Evolutionary conservation across 2,329 filamentous ascomycete genomes (phyloP), one percentile per base, ranked within the genome.

Genomic region (Xylaria sp.): DNA sequence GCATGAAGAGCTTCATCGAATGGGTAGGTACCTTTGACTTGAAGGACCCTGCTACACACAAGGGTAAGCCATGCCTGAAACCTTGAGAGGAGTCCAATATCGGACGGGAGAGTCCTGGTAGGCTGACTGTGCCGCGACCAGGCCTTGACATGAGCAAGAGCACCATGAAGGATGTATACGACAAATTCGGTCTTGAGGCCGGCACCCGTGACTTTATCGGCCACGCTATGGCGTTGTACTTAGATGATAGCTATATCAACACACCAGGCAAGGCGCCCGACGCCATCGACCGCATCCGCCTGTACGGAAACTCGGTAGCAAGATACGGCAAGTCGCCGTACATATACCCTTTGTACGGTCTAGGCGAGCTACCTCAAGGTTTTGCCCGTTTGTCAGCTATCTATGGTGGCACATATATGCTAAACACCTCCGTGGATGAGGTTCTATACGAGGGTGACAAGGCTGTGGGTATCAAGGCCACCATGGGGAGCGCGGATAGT

Each of bases 391-490:
- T 99, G 56, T 97, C 93, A 40, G 95, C 95, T 77, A 98, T 99
- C 79, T 98, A 99, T 76, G 95, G 95, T 68, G 95, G 95, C 71
- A 99, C 95, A 52, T 99, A 99, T 82, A 99, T 99, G 93, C 89
- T 99, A 73, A 98, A 98, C 84, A 96, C 95, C 70, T 88, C 88
- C 70, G 86, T 99, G 58, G 91, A 98, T 67, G 95, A 99, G 82
- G 81, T 99, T 68, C 78, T 90, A 64, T 96, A 95, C 75, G 92
- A 96, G 61, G 87, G 83, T 58, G 87, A 85, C 74, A 97, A 96
- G 84, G 91, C 94, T n/a, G 85, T 87, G 15, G 95, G 95, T 59
- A 98, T 99, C 82, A 96, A 96, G 83, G 95, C 95, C 52, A 97
- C 95, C 70, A 98, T 98, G 93, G 89, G 88, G 75, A 91, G 91